Base-by-base conservation (phyloP, 2,329 filamentous ascomycete genomes). In the Cladophialophora exuberans region DNA sequence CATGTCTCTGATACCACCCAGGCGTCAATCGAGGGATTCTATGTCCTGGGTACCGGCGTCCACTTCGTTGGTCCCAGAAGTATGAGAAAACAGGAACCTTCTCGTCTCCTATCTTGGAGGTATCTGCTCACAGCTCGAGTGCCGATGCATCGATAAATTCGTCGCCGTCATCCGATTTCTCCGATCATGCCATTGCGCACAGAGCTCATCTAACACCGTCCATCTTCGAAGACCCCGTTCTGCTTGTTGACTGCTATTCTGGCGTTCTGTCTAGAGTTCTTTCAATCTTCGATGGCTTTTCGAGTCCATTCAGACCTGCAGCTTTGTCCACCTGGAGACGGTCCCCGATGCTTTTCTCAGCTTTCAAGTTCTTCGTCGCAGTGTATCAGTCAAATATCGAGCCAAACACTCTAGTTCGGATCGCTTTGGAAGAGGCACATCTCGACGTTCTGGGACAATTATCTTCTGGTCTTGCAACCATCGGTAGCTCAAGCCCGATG, bases 51-150 rank as follows among this genome's bases (percentile, higher is more conserved):
- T 50, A 50, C n/a, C 47, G 20, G 22, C 23, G 36, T 3, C 36
- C 47, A 3, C 36, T 50, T n/a, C 47, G 47, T 13, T 50, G 47
- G 47, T 50, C 47, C 11, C 23, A 30, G 17, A 50, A 50, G n/a
- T 33, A 50, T 15, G 47, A 50, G 36, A 42, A 25, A 50, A 5
- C 20, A 15, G 35, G n/a, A 28, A 18, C 25, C 11, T 20, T 26
- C 6, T 20, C 42, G 11, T 18, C 45, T 15, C 15, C 25, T 20
- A 4, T 38, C 4, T 36, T 22, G 36, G 11, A 18, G 5, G 36
- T 20, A 17, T 7, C 45, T 15, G n/a, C 31, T 41, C 23, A 15
- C 4, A 23, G 18, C 17, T 41, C 35, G n/a, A 26, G 15, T 23
- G n/a, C 22, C 9, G 7, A 15, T 39, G 11, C 4, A 9, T 39